Base-by-base conservation (phyloP, 345 rosid genomes). In the Ceriops decandra region DNA sequence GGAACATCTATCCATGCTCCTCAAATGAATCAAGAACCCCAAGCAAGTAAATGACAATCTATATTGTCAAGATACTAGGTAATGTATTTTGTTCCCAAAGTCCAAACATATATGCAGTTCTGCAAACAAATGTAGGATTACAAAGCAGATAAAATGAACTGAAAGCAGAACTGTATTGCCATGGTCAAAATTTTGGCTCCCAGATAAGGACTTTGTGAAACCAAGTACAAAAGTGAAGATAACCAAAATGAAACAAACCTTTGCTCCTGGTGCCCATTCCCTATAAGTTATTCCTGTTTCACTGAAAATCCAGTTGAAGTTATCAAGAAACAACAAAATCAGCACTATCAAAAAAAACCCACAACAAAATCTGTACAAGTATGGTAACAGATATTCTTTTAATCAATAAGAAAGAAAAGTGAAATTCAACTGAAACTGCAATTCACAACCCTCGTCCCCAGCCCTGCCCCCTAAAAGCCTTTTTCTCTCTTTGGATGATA, bases 261-360 rank as follows among this genome's bases (percentile, higher is more conserved):
- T 88, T 30, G 98, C 98, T 88, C 95, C 98, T 1, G 98, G 98
- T 60, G 98, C 97, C 98, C 98, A 93, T 80, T 93, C 98, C 70
- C 97, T 80, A 73, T 91, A 93, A 56, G 95, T 91, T 81, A 89
- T 82, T 66, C 98, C 98, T 59, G 86, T 85, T 76, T 77, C 86
- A 78, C 98, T 91, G 87, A 73, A 83, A 81, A 82, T 66, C 32
- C 77, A 77, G 66, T 57, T 63, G 62, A 84, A 52, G 66, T 61
- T 36, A 80, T 36, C 57, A 76, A 86, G 82, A 64, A 70, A 79
- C 67, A 74, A 62, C 66, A 60, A 67, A 57, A 57, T 58, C 53
- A 7, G 61, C 67, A 2, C 10, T 5, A 32, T 32, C 35, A 17
- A 61, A 61, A 22, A 6, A 22, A n/a, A 22, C 6, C 28, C 16